Conservation (phyloP, 73 alveolate genomes). For the Paramecium caudatum region DNA sequence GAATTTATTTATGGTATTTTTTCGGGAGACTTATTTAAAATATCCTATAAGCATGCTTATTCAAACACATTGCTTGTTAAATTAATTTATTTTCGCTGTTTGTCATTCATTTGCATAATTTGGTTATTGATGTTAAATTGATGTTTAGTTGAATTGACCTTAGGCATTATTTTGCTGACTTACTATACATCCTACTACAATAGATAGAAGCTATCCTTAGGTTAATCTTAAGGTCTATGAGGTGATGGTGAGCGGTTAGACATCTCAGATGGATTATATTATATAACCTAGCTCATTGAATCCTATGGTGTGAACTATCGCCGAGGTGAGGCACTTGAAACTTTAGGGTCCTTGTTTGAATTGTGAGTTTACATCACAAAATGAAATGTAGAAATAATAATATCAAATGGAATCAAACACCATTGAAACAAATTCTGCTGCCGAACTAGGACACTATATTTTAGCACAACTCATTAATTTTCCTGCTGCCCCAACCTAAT, state of each 20-base stretch:
- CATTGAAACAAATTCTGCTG: constrained; percentile 40
- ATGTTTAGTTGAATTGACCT: no score
- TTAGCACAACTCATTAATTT: constrained; percentile 37
- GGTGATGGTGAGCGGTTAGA: not conserved
- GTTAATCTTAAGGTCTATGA: constrained; percentile 24
- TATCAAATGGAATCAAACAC: constrained; percentile 9
- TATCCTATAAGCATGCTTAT: not conserved
- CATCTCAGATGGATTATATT: constrained; percentile 41
- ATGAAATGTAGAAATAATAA: no score
- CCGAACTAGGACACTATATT: constrained; percentile 24
- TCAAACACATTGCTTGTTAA: constrained; percentile 25
- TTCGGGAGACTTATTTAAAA: not conserved
- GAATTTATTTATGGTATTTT: not conserved
- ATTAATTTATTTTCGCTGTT: not conserved
- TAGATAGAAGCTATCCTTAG: not conserved
- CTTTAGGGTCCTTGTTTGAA: no score
- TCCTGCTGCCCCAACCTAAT: constrained; percentile 37
- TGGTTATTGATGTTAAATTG: no score
- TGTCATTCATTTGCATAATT: no score
- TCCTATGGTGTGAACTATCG: no score
- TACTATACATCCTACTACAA: no score
- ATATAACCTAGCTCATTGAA: not conserved
- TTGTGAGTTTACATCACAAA: no score
- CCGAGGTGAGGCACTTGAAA: no score
- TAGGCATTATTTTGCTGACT: no score